phyloP scores from a whole-genome alignment of 2,329 filamentous ascomycete genomes.

The Talaromyces sp. region DNA sequence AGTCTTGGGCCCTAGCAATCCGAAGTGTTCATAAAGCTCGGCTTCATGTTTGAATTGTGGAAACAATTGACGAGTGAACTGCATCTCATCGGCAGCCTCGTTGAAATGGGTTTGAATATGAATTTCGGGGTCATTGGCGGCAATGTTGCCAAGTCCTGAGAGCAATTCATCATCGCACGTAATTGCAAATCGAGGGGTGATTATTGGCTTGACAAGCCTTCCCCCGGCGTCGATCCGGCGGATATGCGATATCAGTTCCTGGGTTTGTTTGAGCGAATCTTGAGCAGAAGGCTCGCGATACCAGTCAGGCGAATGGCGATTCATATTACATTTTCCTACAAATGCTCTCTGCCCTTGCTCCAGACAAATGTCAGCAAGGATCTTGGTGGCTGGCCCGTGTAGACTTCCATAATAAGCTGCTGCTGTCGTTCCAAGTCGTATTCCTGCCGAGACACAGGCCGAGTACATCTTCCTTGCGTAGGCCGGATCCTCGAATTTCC shows the following conservation, averaged over 20 bases:
- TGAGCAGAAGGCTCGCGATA: conserved; percentile 46
- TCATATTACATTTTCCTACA: conserved; percentile 36
- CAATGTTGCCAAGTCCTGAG: conserved; percentile 52
- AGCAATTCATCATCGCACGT: conserved; percentile 55
- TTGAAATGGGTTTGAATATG: conserved; percentile 66
- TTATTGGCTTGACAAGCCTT: conserved; percentile 45
- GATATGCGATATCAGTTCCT: conserved; percentile 48
- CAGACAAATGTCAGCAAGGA: conserved; percentile 30
- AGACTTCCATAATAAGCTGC: conserved; percentile 33
- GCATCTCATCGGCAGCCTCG: conserved; percentile 59
- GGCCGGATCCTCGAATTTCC: conserved; percentile 51
- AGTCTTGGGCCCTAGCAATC: conserved; percentile 50
- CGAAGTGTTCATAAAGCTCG: conserved; percentile 55
- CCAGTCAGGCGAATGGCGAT: conserved; percentile 45
- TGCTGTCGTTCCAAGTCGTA: conserved; percentile 48
- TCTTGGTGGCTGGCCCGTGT: conserved; percentile 26
- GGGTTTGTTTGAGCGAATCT: conserved; percentile 49
- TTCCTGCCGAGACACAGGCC: conserved; percentile 52
- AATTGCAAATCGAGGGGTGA: conserved; percentile 60
- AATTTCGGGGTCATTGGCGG: conserved; percentile 44
- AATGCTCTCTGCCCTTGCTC: conserved; percentile 30
- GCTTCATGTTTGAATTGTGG: conserved; percentile 54
- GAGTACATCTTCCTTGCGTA: conserved; percentile 53
- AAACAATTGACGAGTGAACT: conserved; percentile 52
- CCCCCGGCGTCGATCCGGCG: conserved; percentile 41